Evolutionary conservation across 2,329 filamentous ascomycete genomes (phyloP).

Genomic region (Neonectria neomacrospora): DNA sequence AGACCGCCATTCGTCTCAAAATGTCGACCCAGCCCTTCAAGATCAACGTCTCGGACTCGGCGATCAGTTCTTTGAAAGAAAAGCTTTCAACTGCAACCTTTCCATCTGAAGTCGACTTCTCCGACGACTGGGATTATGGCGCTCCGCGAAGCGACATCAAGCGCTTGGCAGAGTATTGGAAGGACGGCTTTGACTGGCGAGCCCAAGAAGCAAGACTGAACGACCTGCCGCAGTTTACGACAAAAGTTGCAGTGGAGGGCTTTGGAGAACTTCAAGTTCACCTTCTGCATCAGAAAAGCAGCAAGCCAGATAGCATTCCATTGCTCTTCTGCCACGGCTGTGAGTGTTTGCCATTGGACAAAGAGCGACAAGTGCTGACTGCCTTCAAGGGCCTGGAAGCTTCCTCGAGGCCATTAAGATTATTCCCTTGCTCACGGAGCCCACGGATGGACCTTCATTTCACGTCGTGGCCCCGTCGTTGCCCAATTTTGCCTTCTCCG

Average conservation of each 20-base stretch:
- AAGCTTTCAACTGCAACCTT: slow-evolving; percentile 49
- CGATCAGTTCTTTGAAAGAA: slow-evolving; percentile 44
- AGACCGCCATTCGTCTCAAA: not conserved
- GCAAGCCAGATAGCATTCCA: slow-evolving; percentile 65
- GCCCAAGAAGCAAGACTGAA: slow-evolving; percentile 68
- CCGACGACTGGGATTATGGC: slow-evolving; percentile 49
- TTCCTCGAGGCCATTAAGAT: slow-evolving; percentile 75
- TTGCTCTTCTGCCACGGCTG: slow-evolving; percentile 76
- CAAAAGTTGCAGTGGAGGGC: slow-evolving; percentile 62
- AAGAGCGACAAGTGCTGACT: slow-evolving; percentile 26
- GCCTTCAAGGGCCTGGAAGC: slow-evolving; percentile 70
- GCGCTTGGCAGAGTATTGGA: slow-evolving; percentile 52
- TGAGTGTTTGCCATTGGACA: slow-evolving; percentile 32
- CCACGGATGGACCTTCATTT: slow-evolving; percentile 56
- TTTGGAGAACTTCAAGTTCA: slow-evolving; percentile 71
- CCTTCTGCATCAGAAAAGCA: slow-evolving; percentile 69
- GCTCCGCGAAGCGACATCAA: slow-evolving; percentile 47
- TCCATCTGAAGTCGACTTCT: slow-evolving; percentile 47
- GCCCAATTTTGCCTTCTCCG: slow-evolving; percentile 61
- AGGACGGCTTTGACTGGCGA: slow-evolving; percentile 70
- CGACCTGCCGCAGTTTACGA: slow-evolving; percentile 66
- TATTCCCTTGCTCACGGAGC: slow-evolving; percentile 58
- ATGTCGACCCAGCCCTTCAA: slow-evolving; percentile 47
- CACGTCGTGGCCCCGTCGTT: slow-evolving; percentile 68
- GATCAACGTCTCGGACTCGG: slow-evolving; percentile 49